Percentiles rank a stretch among this genome's conserved stretches.
Conservation (phyloP, 805 yeast species). For the Candida parachauliodes region DNA sequence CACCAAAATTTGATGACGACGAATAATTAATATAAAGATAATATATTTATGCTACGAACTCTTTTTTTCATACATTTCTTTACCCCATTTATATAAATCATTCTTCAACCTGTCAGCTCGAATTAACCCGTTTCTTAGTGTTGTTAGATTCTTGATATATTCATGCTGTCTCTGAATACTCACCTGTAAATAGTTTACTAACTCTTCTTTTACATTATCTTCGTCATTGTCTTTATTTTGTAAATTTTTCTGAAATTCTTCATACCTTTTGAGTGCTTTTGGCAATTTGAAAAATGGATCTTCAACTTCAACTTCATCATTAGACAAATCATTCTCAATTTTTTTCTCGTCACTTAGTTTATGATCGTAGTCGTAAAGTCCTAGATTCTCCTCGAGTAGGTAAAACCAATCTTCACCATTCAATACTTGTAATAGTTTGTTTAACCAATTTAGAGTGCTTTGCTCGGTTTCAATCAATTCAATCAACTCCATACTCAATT, state of each 20-base stretch:
- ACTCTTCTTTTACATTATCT: slow-evolving; percentile 60
- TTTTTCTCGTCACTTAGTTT: slow-evolving; percentile 33
- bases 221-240: slow-evolving; percentile 20
- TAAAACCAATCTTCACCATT: slow-evolving; percentile 83
- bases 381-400: slow-evolving; percentile 59
- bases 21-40: slow-evolving; percentile 37
- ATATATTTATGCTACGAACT: slow-evolving; percentile 14
- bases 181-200: slow-evolving; percentile 40
- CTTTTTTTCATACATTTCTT: slow-evolving; percentile 63
- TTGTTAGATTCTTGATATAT: slow-evolving; percentile 73
- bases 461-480: slow-evolving; percentile 82
- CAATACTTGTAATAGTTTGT: slow-evolving; percentile 70
- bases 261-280: slow-evolving; percentile 29
- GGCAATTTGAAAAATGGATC: slow-evolving; percentile 60
- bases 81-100: slow-evolving; percentile 76
- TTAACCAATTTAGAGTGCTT: slow-evolving; percentile 64
- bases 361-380: slow-evolving; percentile 68
- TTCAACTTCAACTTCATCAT: slow-evolving; percentile 9
- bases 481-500: slow-evolving; percentile 67
- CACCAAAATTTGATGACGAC: slow-evolving; percentile 96
- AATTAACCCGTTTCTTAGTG: slow-evolving; percentile 69
- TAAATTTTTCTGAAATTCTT: slow-evolving; percentile 21
- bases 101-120: slow-evolving; percentile 74
- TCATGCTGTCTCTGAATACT: slow-evolving; percentile 62
- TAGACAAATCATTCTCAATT: slow-evolving; percentile 18